These are phyloP conservation scores for Cornus florida DNA, from an alignment of 148 eudicot genomes.

Conservation along the genomic window DNA sequence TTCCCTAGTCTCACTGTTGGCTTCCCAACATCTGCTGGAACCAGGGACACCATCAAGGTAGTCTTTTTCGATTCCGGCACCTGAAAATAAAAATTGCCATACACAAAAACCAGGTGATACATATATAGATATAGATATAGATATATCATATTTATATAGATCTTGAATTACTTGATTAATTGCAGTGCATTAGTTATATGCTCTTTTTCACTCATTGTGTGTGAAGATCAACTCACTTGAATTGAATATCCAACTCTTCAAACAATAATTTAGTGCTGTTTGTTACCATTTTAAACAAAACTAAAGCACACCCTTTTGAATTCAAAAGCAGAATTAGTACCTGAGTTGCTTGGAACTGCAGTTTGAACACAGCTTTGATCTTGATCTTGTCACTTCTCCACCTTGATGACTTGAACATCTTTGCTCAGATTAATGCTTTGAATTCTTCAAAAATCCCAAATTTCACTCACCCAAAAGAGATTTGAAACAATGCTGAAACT, in stretches of 20 bases:
- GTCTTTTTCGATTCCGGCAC: conserved; percentile 62
- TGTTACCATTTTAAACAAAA: not conserved
- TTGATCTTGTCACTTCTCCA: conserved; percentile 62
- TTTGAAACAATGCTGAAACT: not conserved
- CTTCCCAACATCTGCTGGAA: conserved; percentile 88
- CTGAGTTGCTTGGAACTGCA: conserved; percentile 93
- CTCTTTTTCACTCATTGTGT: not conserved
- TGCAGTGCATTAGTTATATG: not conserved
- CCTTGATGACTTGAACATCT: conserved; percentile 84
- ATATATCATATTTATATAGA: too few relatives aligned
- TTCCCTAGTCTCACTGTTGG: conserved; percentile 78
- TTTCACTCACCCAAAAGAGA: not conserved
- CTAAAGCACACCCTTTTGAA: not conserved
- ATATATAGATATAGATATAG: too few relatives aligned
- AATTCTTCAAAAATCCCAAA: not conserved
- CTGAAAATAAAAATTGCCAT: conserved; percentile 34
- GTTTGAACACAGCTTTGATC: conserved; percentile 75
- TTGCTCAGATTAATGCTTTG: conserved; percentile 2
- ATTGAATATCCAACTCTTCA: not conserved
- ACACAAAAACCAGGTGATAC: conserved; percentile 10
- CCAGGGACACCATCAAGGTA: conserved; percentile 63
- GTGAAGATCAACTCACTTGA: not conserved
- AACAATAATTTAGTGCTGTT: too few relatives aligned
- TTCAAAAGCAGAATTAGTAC: conserved; percentile 31
- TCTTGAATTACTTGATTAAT: not conserved